These are phyloP conservation scores for Sporothrix schenckii DNA, from an alignment of 2,329 filamentous ascomycete genomes.

Conservation along the genomic window DNA sequence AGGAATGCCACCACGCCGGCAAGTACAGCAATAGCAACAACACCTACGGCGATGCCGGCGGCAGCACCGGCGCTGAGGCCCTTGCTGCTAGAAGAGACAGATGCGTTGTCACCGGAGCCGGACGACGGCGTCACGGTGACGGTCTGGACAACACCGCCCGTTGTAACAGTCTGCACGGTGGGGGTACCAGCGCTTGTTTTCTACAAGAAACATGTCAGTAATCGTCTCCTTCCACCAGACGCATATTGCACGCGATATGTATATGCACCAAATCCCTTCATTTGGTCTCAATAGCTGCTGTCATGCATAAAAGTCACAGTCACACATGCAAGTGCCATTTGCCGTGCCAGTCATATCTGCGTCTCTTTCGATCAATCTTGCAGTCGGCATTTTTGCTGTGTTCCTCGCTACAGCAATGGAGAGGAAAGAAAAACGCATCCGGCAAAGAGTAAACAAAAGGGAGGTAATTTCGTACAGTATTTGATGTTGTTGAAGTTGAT, in stretches of 20 bases:
- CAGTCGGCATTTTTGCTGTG: conserved; percentile 1
- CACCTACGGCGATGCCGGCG: conserved; percentile 57
- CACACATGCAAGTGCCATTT: conserved; percentile 25
- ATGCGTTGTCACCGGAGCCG: conserved; percentile 10
- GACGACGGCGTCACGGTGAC: conserved; percentile 55
- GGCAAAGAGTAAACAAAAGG: conserved; percentile 10
- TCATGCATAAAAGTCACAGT: conserved; percentile 23
- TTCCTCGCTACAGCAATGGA: not conserved
- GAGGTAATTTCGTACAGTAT: conserved; percentile 32
- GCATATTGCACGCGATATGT: not conserved
- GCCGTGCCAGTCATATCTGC: conserved; percentile 17
- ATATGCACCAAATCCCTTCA: not conserved
- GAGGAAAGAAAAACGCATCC: conserved; percentile 7
- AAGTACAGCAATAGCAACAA: conserved; percentile 42
- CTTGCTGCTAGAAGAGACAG: conserved; percentile 35
- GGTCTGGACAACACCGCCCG: conserved; percentile 57
- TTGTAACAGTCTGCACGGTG: conserved; percentile 57
- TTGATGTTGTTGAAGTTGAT: conserved; percentile 28
- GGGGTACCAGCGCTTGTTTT: conserved; percentile 33
- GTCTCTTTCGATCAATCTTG: not conserved
- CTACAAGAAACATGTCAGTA: conserved; percentile 19
- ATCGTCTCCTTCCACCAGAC: not conserved
- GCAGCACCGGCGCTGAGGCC: conserved; percentile 53
- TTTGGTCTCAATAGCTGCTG: not conserved
- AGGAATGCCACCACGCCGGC: conserved; percentile 46